Evolutionary conservation across 805 yeast genomes (phyloP).

Genomic region (Schwanniomyces yamadae): DNA sequence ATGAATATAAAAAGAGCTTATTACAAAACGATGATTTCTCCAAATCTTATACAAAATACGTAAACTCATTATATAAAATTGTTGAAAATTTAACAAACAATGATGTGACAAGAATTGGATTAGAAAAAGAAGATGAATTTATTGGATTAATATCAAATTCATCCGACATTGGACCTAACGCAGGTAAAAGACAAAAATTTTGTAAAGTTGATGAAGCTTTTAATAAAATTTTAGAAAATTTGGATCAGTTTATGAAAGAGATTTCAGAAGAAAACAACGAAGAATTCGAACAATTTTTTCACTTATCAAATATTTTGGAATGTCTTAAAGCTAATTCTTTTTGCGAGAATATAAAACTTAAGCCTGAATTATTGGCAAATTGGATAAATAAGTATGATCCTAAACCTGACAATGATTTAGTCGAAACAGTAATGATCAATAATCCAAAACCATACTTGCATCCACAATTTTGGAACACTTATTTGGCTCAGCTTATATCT

Average conservation of each 20-base stretch:
- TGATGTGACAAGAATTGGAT: conserved; percentile 11
- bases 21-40: conserved; percentile 42
- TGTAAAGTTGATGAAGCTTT: conserved; percentile 25
- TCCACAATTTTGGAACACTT: conserved; percentile 60
- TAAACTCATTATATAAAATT: conserved; percentile 50
- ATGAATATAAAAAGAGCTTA: conserved; percentile 37
- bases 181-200: conserved; percentile 6
- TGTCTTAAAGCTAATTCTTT: conserved; percentile 57
- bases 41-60: conserved; percentile 44
- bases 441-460: conserved; percentile 47
- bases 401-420: conserved; percentile 54
- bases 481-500: conserved; percentile 52
- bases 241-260: conserved; percentile 27
- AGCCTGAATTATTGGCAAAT: conserved; percentile 45
- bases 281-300: conserved; percentile 28
- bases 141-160: conserved; percentile 32
- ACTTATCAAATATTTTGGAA: conserved; percentile 52
- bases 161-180: conserved; percentile 12
- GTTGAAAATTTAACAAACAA: conserved; percentile 39
- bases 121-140: conserved; percentile 19
- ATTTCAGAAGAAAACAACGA: conserved; percentile 24
- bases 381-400: conserved; percentile 76
- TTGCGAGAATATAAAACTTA: conserved; percentile 31
- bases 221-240: conserved; percentile 24
- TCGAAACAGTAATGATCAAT: conserved; percentile 45